These are phyloP conservation scores for Fragaria ananassa DNA, from an alignment of 306 rosid species.

Conservation along the genomic window DNA sequence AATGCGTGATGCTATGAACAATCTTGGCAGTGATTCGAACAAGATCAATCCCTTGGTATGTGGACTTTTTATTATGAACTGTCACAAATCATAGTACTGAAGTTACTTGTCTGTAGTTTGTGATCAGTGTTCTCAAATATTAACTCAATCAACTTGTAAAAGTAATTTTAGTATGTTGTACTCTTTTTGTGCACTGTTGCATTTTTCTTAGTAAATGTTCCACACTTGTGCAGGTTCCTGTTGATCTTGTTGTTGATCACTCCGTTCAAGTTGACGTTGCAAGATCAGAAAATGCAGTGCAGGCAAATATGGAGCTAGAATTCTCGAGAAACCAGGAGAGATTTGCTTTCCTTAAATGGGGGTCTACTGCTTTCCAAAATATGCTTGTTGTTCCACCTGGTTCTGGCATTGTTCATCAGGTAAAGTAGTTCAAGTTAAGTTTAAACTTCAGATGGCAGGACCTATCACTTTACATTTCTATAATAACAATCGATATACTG, in stretches of 20 bases:
- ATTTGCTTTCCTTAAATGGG: slow-evolving; percentile 93
- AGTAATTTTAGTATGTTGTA: not conserved
- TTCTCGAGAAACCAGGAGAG: slow-evolving; percentile 88
- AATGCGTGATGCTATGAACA: slow-evolving; percentile 97
- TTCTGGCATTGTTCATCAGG: slow-evolving; percentile 95
- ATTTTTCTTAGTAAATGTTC: slow-evolving; percentile 17
- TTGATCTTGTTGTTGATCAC: slow-evolving; percentile 93
- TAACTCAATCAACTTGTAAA: slow-evolving; percentile 2
- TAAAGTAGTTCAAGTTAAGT: slow-evolving; percentile 27
- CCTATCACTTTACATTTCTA: not conserved
- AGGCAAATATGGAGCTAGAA: slow-evolving; percentile 91
- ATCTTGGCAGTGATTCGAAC: slow-evolving; percentile 82
- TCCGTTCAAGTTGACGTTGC: slow-evolving; percentile 93
- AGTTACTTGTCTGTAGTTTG: not conserved
- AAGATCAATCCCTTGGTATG: slow-evolving; percentile 90
- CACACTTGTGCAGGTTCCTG: slow-evolving; percentile 63
- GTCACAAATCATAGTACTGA: not conserved
- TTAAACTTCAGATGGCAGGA: not conserved
- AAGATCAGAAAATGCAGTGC: slow-evolving; percentile 79
- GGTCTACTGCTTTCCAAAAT: slow-evolving; percentile 78
- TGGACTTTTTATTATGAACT: slow-evolving; percentile 1
- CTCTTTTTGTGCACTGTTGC: not conserved
- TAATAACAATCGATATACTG: not conserved
- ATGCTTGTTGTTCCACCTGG: slow-evolving; percentile 98
- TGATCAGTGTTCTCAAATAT: not conserved